Percentiles rank a stretch among this genome's conserved stretches.
Conservation (phyloP, 768 basidiomycete species). For the Mrakia gelida region DNA sequence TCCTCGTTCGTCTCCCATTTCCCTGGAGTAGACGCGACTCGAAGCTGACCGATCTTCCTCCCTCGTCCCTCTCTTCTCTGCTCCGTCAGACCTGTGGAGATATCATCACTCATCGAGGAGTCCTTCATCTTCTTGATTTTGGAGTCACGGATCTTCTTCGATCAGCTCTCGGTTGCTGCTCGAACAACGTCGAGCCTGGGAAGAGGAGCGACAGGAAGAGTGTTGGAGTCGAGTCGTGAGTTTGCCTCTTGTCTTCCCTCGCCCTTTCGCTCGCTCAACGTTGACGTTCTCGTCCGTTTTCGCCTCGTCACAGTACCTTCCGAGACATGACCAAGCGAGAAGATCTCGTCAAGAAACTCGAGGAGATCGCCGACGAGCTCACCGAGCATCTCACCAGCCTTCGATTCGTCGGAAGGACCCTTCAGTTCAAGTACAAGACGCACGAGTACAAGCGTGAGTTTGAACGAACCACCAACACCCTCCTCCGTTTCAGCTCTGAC, state of each 20-base stretch:
- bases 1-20: conserved; percentile 55
- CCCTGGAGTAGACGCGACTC: background rate
- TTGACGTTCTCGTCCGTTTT: background rate
- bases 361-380: conserved; percentile 75
- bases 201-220: conserved; percentile 81
- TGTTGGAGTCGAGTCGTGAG: conserved; percentile 81
- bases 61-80: background rate
- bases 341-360: conserved; percentile 68
- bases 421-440: conserved; percentile 84
- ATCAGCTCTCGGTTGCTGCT: conserved; percentile 79
- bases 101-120: conserved; percentile 68
- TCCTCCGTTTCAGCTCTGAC: background rate
- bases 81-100: conserved; percentile 75
- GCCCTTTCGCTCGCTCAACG: background rate
- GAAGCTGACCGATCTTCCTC: background rate
- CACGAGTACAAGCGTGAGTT: conserved; percentile 75
- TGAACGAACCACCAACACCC: no score
- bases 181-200: conserved; percentile 71
- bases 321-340: conserved; percentile 60
- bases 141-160: conserved; percentile 68
- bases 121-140: conserved; percentile 77
- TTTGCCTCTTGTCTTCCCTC: background rate
- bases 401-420: conserved; percentile 80
- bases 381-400: conserved; percentile 70
- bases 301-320: conserved; percentile 60